Conservation (phyloP, 805 yeast species). For the Starmerella floricola region DNA sequence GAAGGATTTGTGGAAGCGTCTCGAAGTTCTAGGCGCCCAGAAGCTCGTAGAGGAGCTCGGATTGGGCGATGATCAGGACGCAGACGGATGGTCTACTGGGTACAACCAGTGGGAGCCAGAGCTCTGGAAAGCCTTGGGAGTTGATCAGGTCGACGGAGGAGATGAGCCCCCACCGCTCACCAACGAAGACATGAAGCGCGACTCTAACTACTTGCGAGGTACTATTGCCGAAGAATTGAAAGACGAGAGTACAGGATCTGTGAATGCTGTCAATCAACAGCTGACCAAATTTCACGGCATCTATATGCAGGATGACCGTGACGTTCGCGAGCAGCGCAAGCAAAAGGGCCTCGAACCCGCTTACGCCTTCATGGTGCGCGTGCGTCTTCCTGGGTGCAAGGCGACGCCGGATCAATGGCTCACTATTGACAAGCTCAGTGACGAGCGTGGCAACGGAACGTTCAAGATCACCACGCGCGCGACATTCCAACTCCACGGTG, state of each 20-base stretch:
- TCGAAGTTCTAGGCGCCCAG: slow-evolving; percentile 60
- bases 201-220: slow-evolving; percentile 80
- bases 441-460: slow-evolving; percentile 80
- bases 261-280: slow-evolving; percentile 83
- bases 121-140: slow-evolving; percentile 82
- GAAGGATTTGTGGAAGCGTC: slow-evolving; percentile 53
- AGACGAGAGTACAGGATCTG: slow-evolving; percentile 81
- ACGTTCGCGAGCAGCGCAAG: slow-evolving; percentile 83
- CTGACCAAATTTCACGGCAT: slow-evolving; percentile 95
- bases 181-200: slow-evolving; percentile 88
- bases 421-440: slow-evolving; percentile 65
- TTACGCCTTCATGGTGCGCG: slow-evolving; percentile 93
- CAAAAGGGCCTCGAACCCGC: slow-evolving; percentile 90
- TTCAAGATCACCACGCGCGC: slow-evolving; percentile 93
- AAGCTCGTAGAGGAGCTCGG: slow-evolving; percentile 66
- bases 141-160: slow-evolving; percentile 63
- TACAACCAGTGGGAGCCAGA: slow-evolving; percentile 74
- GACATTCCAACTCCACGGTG: slow-evolving; percentile 91
- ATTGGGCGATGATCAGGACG: slow-evolving; percentile 93
- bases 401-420: slow-evolving; percentile 86
- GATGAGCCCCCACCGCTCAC: slow-evolving; percentile 90
- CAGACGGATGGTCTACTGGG: slow-evolving; percentile 91
- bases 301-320: slow-evolving; percentile 98
- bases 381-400: slow-evolving; percentile 85
- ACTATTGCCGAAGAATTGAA: slow-evolving; percentile 76